Percentiles rank a stretch among this genome's conserved stretches.
Conservation (phyloP, 2,329 filamentous ascomycete genomes). For the Monosporascus sp. region DNA sequence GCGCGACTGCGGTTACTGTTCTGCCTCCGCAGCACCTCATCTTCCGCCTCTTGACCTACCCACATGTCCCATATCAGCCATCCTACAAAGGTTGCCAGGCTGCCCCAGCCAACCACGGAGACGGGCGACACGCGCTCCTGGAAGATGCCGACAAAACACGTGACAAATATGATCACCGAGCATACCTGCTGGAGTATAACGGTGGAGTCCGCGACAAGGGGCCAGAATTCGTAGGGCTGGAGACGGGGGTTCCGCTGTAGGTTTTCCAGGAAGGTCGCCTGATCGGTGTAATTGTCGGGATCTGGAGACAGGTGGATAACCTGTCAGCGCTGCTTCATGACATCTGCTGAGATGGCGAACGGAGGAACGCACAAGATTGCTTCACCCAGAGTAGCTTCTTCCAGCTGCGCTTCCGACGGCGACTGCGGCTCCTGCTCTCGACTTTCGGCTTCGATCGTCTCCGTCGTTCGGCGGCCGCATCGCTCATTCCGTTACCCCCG, state of each 20-base stretch:
- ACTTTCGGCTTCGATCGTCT: conserved; percentile 42
- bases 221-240: conserved; percentile 97
- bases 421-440: conserved; percentile 58
- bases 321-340: conserved; percentile 13
- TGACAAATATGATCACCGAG: conserved; percentile 89
- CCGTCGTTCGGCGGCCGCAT: conserved; percentile 29
- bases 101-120: conserved; percentile 83
- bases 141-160: conserved; percentile 88
- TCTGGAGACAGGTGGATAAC: conserved; percentile 49
- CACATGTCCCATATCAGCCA: conserved; percentile 92
- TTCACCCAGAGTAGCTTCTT: conserved; percentile 98
- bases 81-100: conserved; percentile 73
- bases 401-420: conserved; percentile 70
- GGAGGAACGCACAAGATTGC: conserved; percentile 67
- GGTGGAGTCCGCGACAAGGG: conserved; percentile 87
- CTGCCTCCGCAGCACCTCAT: conserved; percentile 32
- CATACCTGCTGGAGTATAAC: conserved; percentile 97
- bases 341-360: background rate
- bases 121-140: conserved; percentile 83
- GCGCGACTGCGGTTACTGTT: conserved; percentile 32
- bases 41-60: conserved; percentile 66
- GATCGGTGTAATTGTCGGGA: conserved; percentile 98
- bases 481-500: conserved; percentile 25
- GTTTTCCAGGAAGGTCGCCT: conserved; percentile 92
- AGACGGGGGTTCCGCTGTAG: conserved; percentile 90